Evolutionary conservation across 441 rosid species (phyloP).

Genomic region (Gossypium schwendimanii): DNA sequence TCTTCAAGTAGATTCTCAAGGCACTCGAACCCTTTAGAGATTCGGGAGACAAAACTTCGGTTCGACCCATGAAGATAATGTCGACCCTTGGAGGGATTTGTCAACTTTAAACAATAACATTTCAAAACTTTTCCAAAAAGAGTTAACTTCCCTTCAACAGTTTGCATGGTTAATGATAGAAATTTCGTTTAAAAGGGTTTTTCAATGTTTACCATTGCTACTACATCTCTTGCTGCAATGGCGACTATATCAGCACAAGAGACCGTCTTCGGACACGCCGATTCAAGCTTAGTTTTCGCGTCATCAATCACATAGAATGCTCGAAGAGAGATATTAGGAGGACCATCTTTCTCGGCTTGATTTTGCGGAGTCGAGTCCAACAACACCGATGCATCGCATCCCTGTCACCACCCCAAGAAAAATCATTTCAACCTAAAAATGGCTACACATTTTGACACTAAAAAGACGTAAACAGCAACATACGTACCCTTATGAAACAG

Average conservation of each 20-base stretch:
- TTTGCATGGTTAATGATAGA: neutral
- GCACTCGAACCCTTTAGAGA: too few species aligned
- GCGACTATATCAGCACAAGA: constrained; percentile 62
- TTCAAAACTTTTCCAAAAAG: neutral
- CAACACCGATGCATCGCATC: constrained; percentile 72
- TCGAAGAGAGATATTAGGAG: constrained; percentile 61
- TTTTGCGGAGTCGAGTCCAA: constrained; percentile 51
- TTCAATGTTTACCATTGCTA: constrained; percentile 37
- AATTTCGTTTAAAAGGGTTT: neutral
- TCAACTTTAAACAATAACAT: neutral
- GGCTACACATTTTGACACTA: neutral
- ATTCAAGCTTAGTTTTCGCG: constrained; percentile 59
- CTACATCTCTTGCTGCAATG: constrained; percentile 72
- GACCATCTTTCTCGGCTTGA: constrained; percentile 77
- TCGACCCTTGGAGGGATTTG: too few species aligned
- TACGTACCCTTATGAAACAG: constrained; percentile 71
- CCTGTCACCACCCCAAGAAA: constrained; percentile 26
- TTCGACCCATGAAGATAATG: too few species aligned
- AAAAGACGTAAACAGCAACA: neutral
- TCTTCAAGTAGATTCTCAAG: too few species aligned
- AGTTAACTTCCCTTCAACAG: too few species aligned
- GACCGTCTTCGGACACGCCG: constrained; percentile 53
- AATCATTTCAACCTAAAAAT: neutral
- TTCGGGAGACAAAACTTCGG: too few species aligned
- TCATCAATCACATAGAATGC: constrained; percentile 70